A percentile compares a stretch with the other conserved stretches of the same genome.
Evolutionary conservation across 768 basidiomycete species (phyloP).

Genomic region (Amanita inopinata): DNA sequence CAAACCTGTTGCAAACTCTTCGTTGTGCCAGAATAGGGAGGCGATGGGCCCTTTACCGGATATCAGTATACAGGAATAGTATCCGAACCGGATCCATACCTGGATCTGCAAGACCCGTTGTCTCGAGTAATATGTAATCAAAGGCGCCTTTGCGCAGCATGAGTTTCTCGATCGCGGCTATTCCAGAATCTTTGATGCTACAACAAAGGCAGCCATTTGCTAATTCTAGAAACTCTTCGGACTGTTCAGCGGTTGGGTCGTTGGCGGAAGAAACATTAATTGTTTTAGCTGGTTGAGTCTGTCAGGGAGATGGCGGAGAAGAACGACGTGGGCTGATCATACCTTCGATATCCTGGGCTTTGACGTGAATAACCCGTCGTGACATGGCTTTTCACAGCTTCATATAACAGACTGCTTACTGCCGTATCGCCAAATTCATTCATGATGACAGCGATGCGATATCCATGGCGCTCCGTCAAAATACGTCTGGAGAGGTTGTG

Average conservation of each 20-base stretch:
- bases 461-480: conserved; percentile 87
- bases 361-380: conserved; percentile 11
- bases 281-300: conserved; percentile 52
- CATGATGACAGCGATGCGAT: conserved; percentile 96
- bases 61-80: not conserved
- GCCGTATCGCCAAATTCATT: conserved; percentile 97
- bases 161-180: conserved; percentile 88
- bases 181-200: conserved; percentile 89
- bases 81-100: conserved; percentile 31
- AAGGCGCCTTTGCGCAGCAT: conserved; percentile 82
- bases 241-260: conserved; percentile 51
- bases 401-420: conserved; percentile 33
- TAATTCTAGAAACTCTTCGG: conserved; percentile 85
- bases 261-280: conserved; percentile 71
- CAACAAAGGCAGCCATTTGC: conserved; percentile 98
- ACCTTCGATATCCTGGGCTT: conserved; percentile 85
- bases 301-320: conserved; percentile 2
- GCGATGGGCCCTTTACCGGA: conserved; percentile 62
- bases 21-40: conserved; percentile 80
- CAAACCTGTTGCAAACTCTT: conserved; percentile 63
- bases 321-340: conserved; percentile 11
- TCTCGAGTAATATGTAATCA: conserved; percentile 93
- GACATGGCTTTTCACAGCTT: not conserved
- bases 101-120: conserved; percentile 94
- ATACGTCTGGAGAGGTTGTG: conserved; percentile 50